Conservation (phyloP, 805 yeast genomes). For the Pichia occidentalis region DNA sequence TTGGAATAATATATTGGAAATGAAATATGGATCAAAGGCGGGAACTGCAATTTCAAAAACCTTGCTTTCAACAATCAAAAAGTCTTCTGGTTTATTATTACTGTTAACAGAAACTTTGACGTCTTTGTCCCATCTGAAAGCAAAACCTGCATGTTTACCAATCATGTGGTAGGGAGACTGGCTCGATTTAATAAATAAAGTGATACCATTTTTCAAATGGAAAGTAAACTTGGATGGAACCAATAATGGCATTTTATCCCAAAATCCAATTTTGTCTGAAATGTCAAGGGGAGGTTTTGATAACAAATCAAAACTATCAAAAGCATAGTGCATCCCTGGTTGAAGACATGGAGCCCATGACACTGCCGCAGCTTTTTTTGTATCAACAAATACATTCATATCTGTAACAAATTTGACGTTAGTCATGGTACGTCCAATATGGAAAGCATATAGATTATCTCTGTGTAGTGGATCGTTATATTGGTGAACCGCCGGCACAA, state of each 20-base stretch:
- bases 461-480: constrained; percentile 21
- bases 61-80: constrained; percentile 48
- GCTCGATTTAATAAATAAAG: constrained; percentile 57
- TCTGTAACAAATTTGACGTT: constrained; percentile 53
- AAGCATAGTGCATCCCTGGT: constrained; percentile 53
- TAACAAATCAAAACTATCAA: constrained; percentile 59
- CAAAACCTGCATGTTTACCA: constrained; percentile 57
- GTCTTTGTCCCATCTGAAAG: constrained; percentile 57
- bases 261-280: constrained; percentile 57
- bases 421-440: constrained; percentile 55
- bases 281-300: constrained; percentile 68
- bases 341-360: constrained; percentile 62
- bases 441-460: constrained; percentile 51
- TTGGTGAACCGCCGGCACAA: constrained; percentile 44
- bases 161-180: constrained; percentile 49
- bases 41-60: constrained; percentile 55
- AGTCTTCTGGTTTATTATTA: constrained; percentile 41
- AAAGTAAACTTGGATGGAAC: constrained; percentile 49
- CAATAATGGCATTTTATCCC: constrained; percentile 59
- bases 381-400: constrained; percentile 38
- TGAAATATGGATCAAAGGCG: constrained; percentile 33
- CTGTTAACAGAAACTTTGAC: constrained; percentile 46
- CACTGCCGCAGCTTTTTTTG: constrained; percentile 43
- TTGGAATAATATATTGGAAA: constrained; percentile 16
- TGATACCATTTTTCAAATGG: constrained; percentile 43